Base-by-base conservation (phyloP, 352 stramenopile species). In the Phytophthora vignae region DNA sequence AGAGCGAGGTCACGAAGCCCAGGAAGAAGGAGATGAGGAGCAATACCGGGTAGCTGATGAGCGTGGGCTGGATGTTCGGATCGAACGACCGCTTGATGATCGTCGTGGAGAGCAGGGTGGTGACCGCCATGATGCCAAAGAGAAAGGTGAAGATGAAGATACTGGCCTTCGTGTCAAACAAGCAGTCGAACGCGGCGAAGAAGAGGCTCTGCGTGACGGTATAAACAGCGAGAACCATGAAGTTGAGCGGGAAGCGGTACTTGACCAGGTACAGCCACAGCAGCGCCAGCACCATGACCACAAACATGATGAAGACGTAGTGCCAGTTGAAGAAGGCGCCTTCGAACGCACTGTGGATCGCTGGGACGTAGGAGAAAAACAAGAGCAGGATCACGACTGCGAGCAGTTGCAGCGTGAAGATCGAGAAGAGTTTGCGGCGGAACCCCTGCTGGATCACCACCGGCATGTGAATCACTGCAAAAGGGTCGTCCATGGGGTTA, bases 241-340 rank as follows among this genome's bases (percentile, higher is more conserved):
- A 94, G 64, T 94, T 94, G 69, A 90, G 60, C 21, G 86, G 86
- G 59, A 89, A 94, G 22, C 69, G 65, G 67, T 91, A 90, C 72
- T 92, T 92, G 74, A 91, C 77, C 19, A 91, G 67, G 73, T 94
- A 92, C n/a, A 94, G 77, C 74, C 75, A 84, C 27, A 92, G 46
- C 54, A 92, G 60, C n/a, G 77, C 70, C 15, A 87, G 55, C 31
- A 93, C 76, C 72, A 91, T 81, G 59, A 74, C 49, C 6, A 83
- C 56, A 63, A 90, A 90, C 31, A 81, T 79, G 29, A 76, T 68
- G 46, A 89, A 82, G 22, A 89, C 70, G 60, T 85, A 83, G 19
- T 89, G 69, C 79, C 84, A 88, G 50, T 84, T 73, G 50, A 11
- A 48, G 56, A 92, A 92, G 3, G 59, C 63, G 0, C 29, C 27